phyloP scores from a whole-genome alignment of 2,329 filamentous ascomycete genomes.

The Botrytis fabae region DNA sequence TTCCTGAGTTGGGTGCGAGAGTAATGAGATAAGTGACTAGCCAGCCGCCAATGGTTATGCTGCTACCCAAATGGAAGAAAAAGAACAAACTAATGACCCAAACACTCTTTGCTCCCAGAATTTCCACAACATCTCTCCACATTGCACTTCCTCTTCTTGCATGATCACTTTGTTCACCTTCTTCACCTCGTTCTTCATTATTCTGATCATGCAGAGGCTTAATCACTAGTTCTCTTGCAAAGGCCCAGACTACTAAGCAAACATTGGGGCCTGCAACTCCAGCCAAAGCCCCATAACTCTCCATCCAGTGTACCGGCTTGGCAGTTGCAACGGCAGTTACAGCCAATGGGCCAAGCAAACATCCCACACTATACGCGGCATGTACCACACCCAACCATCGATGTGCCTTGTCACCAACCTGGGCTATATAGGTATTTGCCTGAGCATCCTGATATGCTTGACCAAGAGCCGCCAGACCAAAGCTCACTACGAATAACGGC shows the following conservation, averaged over 20 bases:
- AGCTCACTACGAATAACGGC: constrained; percentile 56
- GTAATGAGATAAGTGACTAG: constrained; percentile 59
- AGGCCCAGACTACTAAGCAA: neutral
- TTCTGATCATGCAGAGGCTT: neutral
- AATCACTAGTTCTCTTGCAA: neutral
- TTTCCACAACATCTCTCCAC: constrained; percentile 47
- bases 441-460: constrained; percentile 66
- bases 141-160: constrained; percentile 41
- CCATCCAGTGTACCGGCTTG: constrained; percentile 46
- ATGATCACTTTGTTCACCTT: neutral
- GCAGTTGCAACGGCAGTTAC: constrained; percentile 52
- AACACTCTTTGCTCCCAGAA: constrained; percentile 49
- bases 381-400: constrained; percentile 65
- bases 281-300: constrained; percentile 7
- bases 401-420: constrained; percentile 50
- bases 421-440: constrained; percentile 60
- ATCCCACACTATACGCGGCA: constrained; percentile 56
- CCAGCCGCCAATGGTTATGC: constrained; percentile 57
- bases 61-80: constrained; percentile 61
- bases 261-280: neutral
- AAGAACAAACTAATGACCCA: constrained; percentile 63
- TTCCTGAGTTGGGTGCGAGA: neutral
- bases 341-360: constrained; percentile 57
- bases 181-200: neutral
- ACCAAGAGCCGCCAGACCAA: constrained; percentile 58